Percentiles rank a stretch among this genome's conserved stretches.
Evolutionary conservation across 1,284 basidiomycete species (phyloP).

Genomic region (Polyporus tsugae): DNA sequence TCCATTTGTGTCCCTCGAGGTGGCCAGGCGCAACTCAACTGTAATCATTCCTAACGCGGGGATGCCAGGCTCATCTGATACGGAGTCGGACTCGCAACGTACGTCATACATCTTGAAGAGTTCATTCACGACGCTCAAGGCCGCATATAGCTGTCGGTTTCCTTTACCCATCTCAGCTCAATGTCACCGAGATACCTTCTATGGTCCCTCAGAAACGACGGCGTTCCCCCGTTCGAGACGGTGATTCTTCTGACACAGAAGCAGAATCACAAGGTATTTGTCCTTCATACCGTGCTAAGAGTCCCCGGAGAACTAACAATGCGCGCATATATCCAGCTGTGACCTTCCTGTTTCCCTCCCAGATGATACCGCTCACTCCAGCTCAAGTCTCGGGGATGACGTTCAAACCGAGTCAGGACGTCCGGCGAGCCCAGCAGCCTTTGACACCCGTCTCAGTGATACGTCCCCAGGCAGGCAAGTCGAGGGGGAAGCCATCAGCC

Average conservation of each 20-base stretch:
- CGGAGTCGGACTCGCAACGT: constrained; percentile 31
- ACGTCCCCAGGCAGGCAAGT: constrained; percentile 14
- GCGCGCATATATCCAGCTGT: constrained; percentile 13
- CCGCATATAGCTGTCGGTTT: constrained; percentile 17
- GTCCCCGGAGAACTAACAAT: neutral
- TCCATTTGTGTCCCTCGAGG: neutral
- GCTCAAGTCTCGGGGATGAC: constrained; percentile 17
- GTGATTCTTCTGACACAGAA: constrained; percentile 36
- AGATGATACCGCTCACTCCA: constrained; percentile 21
- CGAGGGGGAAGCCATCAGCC: constrained; percentile 5
- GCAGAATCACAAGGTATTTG: constrained; percentile 34
- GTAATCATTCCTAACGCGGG: constrained; percentile 13
- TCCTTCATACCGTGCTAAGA: neutral
- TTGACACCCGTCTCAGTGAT: constrained; percentile 24
- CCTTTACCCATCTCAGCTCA: constrained; percentile 22
- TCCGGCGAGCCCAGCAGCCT: constrained; percentile 13
- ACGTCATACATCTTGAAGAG: neutral
- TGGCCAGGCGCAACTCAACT: neutral
- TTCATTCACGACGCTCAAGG: neutral
- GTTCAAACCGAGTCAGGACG: constrained; percentile 10
- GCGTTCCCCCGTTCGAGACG: constrained; percentile 11
- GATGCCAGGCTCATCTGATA: constrained; percentile 24
- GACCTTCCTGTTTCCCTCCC: constrained; percentile 24
- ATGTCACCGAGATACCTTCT: constrained; percentile 9
- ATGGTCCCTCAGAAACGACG: constrained; percentile 23